Base-by-base conservation (phyloP, 116 monocot genomes). In the Dioscorea cayenensis region DNA sequence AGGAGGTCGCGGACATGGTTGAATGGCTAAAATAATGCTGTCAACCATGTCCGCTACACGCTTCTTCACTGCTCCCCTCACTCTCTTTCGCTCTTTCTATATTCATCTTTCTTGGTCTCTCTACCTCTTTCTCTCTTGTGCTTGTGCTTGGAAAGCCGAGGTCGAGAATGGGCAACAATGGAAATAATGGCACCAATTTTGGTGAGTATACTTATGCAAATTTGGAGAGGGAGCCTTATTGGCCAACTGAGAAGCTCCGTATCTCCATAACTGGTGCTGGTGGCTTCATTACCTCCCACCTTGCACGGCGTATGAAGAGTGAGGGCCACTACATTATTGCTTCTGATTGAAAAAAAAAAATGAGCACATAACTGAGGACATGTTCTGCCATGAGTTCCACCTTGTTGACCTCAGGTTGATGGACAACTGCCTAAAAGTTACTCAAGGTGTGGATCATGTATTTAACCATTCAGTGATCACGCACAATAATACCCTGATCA, bases 401-500 rank as follows among this genome's bases (percentile, higher is more conserved):
- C 87, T 95, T 58, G 92, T 80, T 43, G 95, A 95, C 70, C 75
- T 95, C 13, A 84, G 95, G 72, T 92, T 95, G 68, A 95, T 95
- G 95, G 92, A 95, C 68, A 95, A 95, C 60, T 95, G 95, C 75
- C 73, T 95, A 51, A 95, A 91, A 76, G 89, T 95, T 28, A 95
- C 95, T 20, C 49, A 68, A 0, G 87, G 79, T 4, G 95, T 91
- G 9, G 95, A 95, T 75, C 95, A 95, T 71, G 95, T 92, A 8
- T 95, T 95, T 68, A 95, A 92, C 71, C 95, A 95, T 71, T 95
- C 95, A 14, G 86, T 95, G 28, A 95, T 95, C 66, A 95, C 92
- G 95, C 92, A 95, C 78, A 95, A 95, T 58, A 95, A 95, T 63
- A 92, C 95, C n/a, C 92, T 95, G 95, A 95, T 95, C 78, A 95